A percentile compares a stretch with the other conserved stretches of the same genome.
Evolutionary conservation across 148 eudicot species (phyloP).

Genomic region (Camellia lanceoleosa): DNA sequence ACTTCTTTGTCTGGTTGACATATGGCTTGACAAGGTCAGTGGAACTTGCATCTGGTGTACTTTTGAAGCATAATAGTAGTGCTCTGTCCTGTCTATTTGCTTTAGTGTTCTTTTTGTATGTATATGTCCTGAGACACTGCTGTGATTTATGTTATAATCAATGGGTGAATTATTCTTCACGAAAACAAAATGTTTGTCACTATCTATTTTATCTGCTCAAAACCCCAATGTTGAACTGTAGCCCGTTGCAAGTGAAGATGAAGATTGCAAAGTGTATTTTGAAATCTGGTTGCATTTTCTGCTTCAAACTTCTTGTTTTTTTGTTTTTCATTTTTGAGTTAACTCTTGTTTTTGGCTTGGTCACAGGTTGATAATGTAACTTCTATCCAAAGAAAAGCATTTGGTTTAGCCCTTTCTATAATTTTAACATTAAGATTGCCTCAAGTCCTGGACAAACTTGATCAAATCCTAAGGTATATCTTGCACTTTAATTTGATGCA

Average conservation of each 20-base stretch:
- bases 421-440: constrained; percentile 83
- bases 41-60: background rate
- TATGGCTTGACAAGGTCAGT: constrained; percentile 95
- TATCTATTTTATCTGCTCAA: background rate
- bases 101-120: background rate
- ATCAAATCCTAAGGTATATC: constrained; percentile 78
- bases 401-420: constrained; percentile 90
- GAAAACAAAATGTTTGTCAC: background rate
- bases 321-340: background rate
- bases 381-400: constrained; percentile 66
- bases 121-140: background rate
- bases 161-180: background rate
- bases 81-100: background rate
- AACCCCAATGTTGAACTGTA: background rate
- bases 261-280: background rate
- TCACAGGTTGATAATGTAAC: constrained; percentile 78
- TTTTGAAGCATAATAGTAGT: background rate
- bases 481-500: constrained; percentile 7
- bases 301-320: background rate
- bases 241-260: background rate
- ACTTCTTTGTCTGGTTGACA: constrained; percentile 88
- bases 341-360: constrained; percentile 18
- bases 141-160: background rate
- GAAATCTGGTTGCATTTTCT: background rate
- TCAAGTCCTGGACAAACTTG: constrained; percentile 88